Percentiles rank a stretch among this genome's conserved stretches.
phyloP scores from a whole-genome alignment of 2,329 filamentous ascomycete species.

The Aaosphaeria pasadenensis region DNA sequence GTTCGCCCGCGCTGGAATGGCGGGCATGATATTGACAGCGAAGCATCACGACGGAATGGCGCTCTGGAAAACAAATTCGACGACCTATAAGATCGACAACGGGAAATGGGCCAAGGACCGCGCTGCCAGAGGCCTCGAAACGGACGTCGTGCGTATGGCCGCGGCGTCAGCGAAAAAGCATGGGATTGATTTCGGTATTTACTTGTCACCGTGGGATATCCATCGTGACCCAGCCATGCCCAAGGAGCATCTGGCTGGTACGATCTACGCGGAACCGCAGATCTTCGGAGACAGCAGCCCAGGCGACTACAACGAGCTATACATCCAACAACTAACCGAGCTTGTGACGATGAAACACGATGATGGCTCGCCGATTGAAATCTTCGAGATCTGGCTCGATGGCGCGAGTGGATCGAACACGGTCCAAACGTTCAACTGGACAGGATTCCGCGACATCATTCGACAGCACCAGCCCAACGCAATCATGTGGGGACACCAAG shows the following conservation, averaged over 20 bases:
- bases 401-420: constrained; percentile 12
- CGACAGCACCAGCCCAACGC: constrained; percentile 9
- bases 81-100: constrained; percentile 32
- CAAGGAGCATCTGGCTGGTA: constrained; percentile 25
- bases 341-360: constrained; percentile 6
- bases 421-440: constrained; percentile 13
- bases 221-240: constrained; percentile 37
- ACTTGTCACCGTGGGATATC: constrained; percentile 38
- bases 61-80: constrained; percentile 34
- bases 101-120: constrained; percentile 29
- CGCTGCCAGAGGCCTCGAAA: constrained; percentile 16
- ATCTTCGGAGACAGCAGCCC: constrained; percentile 29
- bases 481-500: constrained; percentile 14
- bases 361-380: constrained; percentile 5
- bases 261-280: constrained; percentile 33
- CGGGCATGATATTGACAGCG: constrained; percentile 36
- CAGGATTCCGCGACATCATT: constrained; percentile 9
- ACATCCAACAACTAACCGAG: constrained; percentile 13
- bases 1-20: constrained; percentile 25
- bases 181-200: constrained; percentile 35
- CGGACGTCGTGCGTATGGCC: constrained; percentile 32
- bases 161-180: constrained; percentile 30
- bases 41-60: constrained; percentile 40
- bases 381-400: constrained; percentile 15
- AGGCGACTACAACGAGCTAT: constrained; percentile 35